Evolutionary conservation across 2,329 filamentous ascomycete genomes (phyloP), one percentile per base, ranked within the genome.

Genomic region (Epichloe aotearoae): DNA sequence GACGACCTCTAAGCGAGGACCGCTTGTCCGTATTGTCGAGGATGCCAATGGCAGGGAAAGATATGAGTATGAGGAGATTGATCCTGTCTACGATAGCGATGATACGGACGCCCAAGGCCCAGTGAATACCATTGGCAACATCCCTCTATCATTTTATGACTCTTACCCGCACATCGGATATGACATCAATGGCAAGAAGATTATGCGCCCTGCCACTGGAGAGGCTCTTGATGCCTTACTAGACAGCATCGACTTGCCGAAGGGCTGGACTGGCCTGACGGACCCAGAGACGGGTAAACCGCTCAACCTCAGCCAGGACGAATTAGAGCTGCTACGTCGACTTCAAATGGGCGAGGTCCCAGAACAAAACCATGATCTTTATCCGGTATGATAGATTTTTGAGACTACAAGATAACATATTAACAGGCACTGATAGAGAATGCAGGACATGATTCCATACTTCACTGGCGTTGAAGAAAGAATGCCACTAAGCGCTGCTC

Each of bases 111-210:
- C 83, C 3, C 81, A 85, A 54, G 84, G 80, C 51, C 80, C 83
- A 30, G 76, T 75, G 48, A 98, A 98, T 70, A 97, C 93, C 0
- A 96, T 98, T 61, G 94, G 93, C 58, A 77, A 97, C 64, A 98
- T 98, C 53, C 88, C 90, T 5, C 73, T 97, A 47, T 85, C 86
- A 3, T 97, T 95, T 70, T 98, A 98, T 73, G 93, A 98, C 66
- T 86, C 88, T 37, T 98, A 96, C 65, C 93, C 93, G 47, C 93
- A 98, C 66, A 96, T 98, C 64, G 93, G 93, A 53, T 98, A 98
- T 70, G 88, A 96, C 61, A 97, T 98, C 72, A 95, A 98, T 67
- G 93, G 93, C 67, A 96, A 94, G 77, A 94, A 87, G 68, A 95
- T 98, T 56, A 87, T 95, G 83, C 85, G 93, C 49, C 93, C 93